Evolutionary conservation across 306 rosid genomes (phyloP), one percentile per base, ranked within the genome.

Genomic region (Cyamopsis tetragonoloba): DNA sequence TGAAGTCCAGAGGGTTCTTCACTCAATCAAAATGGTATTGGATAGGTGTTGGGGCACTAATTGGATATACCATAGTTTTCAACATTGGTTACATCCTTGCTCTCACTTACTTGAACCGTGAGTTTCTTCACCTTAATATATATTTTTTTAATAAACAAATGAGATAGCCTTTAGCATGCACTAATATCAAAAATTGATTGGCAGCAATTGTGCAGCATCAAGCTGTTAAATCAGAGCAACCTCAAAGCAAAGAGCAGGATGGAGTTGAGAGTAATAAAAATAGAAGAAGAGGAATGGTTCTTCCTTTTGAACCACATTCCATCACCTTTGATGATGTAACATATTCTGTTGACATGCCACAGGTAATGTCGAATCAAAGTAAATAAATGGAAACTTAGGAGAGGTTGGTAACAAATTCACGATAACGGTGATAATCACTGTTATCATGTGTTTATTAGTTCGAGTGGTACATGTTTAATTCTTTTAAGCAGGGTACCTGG

Each of bases 1-100:
- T 82, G 59, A 56, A 71, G 58, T 79, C 87, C 7, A 83, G 85
- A 0, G 89, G 81, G 27, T 82, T 82, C 76, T 80, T 75, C 20
- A 74, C 81, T 6, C 28, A 79, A 22, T 26, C 76, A 17, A 18
- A 61, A 7, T 71, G 73, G 77, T 77, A 77, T 47, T 77, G 81
- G 81, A 64, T 77, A 19, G 72, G 70, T 57, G 65, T 47, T 38
- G 77, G 43, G 32, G 81, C 70, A 32, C 0, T 71, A 49, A 13
- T 77, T 55, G 81, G 80, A 53, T 83, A 62, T 27, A 54, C 61
- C 2, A 4, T 83, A 27, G 4, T 83, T 4, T 83, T 80, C 80
- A 77, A 80, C 59, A 4, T 83, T 48, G 27, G 20, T 19, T 79
- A 35, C 78, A 70, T 71, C 14, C 62, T 79, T 48, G 79, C 85